Conservation (phyloP, 192 early-diverging fungal genomes). For the Diversispora eburnea region DNA sequence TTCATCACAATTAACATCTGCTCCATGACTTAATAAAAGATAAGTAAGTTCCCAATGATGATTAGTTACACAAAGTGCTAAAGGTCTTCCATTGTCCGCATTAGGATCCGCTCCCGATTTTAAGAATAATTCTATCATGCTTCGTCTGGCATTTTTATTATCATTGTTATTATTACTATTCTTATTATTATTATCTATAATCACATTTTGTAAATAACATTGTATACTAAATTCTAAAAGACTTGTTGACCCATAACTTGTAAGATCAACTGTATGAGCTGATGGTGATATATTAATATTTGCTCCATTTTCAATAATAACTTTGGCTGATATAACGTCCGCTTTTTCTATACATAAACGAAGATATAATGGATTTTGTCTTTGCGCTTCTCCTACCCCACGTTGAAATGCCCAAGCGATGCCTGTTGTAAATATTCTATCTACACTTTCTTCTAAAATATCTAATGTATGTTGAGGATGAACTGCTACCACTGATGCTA, state of each 20-base stretch:
- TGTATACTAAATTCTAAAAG: slow-evolving; percentile 28
- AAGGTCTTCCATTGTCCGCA: slow-evolving; percentile 25
- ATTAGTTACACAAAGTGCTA: slow-evolving; percentile 14
- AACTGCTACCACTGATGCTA: neutral
- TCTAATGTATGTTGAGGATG: slow-evolving; percentile 27
- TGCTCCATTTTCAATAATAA: slow-evolving; percentile 12
- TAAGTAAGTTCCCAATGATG: slow-evolving; percentile 11
- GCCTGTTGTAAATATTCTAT: slow-evolving; percentile 17
- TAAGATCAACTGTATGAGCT: neutral
- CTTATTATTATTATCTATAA: neutral
- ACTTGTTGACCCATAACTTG: slow-evolving; percentile 17
- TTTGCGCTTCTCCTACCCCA: slow-evolving; percentile 19
- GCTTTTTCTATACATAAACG: slow-evolving; percentile 29
- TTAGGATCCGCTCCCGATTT: slow-evolving; percentile 22
- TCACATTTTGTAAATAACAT: slow-evolving; percentile 19
- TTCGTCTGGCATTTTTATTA: slow-evolving; percentile 2
- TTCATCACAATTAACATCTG: neutral
- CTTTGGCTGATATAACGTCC: slow-evolving; percentile 17
- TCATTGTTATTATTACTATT: neutral
- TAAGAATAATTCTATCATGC: slow-evolving; percentile 17
- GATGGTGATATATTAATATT: slow-evolving; percentile 27
- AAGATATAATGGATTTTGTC: slow-evolving; percentile 22
- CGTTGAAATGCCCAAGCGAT: slow-evolving; percentile 28
- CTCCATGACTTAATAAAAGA: slow-evolving; percentile 8
- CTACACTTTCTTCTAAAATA: slow-evolving; percentile 30